Percentiles rank a stretch among this genome's conserved stretches.
These are phyloP conservation scores for Scenedesmus sp. DNA, from an alignment of 163 green algal genomes.

Conservation along the genomic window DNA sequence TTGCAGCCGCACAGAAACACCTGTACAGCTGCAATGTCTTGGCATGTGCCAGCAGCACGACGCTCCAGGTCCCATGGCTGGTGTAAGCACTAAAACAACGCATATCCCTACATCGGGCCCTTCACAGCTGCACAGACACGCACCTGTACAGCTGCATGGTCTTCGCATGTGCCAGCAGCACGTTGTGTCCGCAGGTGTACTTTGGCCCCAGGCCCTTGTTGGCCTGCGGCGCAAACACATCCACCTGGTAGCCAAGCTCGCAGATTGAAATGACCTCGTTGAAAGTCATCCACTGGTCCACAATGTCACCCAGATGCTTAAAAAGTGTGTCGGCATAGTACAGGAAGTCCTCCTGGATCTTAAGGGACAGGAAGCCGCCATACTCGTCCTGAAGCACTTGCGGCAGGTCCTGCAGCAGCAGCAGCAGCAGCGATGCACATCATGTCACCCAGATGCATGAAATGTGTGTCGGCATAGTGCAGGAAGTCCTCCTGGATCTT, in stretches of 20 bases:
- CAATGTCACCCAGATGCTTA: slow-evolving; percentile 35
- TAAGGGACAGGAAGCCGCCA: slow-evolving; percentile 33
- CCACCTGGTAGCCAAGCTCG: slow-evolving; percentile 48
- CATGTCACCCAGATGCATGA: not conserved
- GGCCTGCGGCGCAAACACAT: slow-evolving; percentile 32
- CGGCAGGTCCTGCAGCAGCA: slow-evolving; percentile 56
- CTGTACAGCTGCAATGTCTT: not conserved
- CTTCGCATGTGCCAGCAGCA: slow-evolving; percentile 72
- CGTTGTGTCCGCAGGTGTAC: slow-evolving; percentile 64
- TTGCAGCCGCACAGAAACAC: not conserved
- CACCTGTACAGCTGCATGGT: slow-evolving; percentile 8
- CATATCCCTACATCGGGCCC: not conserved
- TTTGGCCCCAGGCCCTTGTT: slow-evolving; percentile 28
- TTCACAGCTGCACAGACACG: not conserved
- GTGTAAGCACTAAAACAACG: not conserved
- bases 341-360: slow-evolving; percentile 40
- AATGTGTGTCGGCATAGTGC: slow-evolving; percentile 37
- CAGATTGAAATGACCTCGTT: slow-evolving; percentile 57
- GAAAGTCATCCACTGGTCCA: slow-evolving; percentile 57
- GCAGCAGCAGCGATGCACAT: not conserved
- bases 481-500: slow-evolving; percentile 42
- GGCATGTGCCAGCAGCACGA: slow-evolving; percentile 69
- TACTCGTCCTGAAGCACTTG: slow-evolving; percentile 58
- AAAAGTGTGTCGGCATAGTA: slow-evolving; percentile 54
- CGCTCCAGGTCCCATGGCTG: no score